Evolutionary conservation across 2,329 filamentous ascomycete genomes (phyloP).

Genomic region (Cladorrhinum sp.): DNA sequence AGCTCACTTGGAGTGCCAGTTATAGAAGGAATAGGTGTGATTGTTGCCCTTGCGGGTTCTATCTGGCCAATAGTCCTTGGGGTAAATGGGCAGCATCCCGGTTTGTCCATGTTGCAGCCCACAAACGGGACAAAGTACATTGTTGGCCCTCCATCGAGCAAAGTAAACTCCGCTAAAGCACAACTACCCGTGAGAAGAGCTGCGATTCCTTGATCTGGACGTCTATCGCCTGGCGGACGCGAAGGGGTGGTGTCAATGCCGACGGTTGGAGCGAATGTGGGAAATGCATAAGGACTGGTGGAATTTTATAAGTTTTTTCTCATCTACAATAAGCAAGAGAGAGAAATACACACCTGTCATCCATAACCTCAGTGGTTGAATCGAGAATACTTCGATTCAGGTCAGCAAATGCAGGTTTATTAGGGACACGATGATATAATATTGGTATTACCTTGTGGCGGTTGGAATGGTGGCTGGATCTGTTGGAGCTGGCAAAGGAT

Average conservation of each 20-base stretch:
- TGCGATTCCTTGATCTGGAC: slow-evolving; percentile 2
- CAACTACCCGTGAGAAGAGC: slow-evolving; percentile 14
- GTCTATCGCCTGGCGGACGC: background rate
- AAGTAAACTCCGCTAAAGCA: slow-evolving; percentile 17
- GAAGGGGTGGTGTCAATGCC: background rate
- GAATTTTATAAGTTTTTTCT: background rate
- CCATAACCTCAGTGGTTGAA: background rate
- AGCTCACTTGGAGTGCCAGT: background rate
- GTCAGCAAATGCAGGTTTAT: background rate
- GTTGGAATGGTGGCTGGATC: background rate
- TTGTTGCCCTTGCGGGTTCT: background rate
- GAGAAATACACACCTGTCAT: background rate
- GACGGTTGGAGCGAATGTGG: background rate
- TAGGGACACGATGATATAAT: background rate
- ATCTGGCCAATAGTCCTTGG: background rate
- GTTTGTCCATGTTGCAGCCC: slow-evolving; percentile 19
- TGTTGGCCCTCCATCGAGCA: slow-evolving; percentile 18
- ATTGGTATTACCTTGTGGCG: background rate
- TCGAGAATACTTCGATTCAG: background rate
- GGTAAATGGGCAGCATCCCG: slow-evolving; percentile 22
- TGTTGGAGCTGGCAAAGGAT: background rate
- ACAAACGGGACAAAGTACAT: slow-evolving; percentile 21
- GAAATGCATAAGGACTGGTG: background rate
- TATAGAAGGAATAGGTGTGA: background rate
- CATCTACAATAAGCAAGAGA: background rate